phyloP scores from a whole-genome alignment of 2,329 filamentous ascomycete species.

The Alternaria brassicicola region DNA sequence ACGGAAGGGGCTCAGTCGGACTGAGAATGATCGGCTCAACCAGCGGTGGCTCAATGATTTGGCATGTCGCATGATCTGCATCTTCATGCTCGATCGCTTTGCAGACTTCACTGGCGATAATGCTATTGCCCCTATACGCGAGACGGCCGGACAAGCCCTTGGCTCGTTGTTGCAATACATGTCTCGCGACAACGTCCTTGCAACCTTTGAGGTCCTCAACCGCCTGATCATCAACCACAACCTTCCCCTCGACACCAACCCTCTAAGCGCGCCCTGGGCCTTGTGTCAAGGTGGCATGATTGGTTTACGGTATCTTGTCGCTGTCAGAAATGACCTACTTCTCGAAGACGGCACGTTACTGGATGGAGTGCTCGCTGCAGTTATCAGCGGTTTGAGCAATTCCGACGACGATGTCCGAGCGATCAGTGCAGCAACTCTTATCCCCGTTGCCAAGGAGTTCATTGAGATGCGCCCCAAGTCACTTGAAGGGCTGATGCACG shows the following conservation, averaged over 20 bases:
- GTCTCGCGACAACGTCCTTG: constrained; percentile 76
- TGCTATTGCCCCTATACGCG: constrained; percentile 92
- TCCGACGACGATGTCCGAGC: constrained; percentile 94
- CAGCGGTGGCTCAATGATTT: constrained; percentile 90
- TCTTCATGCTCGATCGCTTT: constrained; percentile 96
- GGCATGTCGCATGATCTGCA: constrained; percentile 91
- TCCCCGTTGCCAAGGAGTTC: constrained; percentile 95
- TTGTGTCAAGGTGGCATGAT: constrained; percentile 99
- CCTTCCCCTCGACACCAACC: constrained; percentile 54
- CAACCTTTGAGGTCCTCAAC: constrained; percentile 83
- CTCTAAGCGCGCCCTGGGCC: constrained; percentile 77
- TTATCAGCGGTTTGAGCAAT: constrained; percentile 93
- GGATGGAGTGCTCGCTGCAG: constrained; percentile 87
- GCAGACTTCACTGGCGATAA: constrained; percentile 98
- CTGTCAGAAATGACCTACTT: constrained; percentile 89
- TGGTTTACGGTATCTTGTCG: constrained; percentile 90
- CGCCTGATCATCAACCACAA: constrained; percentile 92
- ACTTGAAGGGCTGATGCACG: constrained; percentile 82
- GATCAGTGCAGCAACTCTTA: constrained; percentile 94
- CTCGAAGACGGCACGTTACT: constrained; percentile 84
- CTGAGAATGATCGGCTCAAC: constrained; percentile 80
- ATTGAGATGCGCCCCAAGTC: constrained; percentile 80
- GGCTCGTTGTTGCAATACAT: constrained; percentile 88
- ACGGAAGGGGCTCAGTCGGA: constrained; percentile 68
- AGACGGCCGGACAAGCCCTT: constrained; percentile 92